These are phyloP conservation scores for Loxodes magnus DNA, from an alignment of 73 alveolate genomes.

Conservation along the genomic window DNA sequence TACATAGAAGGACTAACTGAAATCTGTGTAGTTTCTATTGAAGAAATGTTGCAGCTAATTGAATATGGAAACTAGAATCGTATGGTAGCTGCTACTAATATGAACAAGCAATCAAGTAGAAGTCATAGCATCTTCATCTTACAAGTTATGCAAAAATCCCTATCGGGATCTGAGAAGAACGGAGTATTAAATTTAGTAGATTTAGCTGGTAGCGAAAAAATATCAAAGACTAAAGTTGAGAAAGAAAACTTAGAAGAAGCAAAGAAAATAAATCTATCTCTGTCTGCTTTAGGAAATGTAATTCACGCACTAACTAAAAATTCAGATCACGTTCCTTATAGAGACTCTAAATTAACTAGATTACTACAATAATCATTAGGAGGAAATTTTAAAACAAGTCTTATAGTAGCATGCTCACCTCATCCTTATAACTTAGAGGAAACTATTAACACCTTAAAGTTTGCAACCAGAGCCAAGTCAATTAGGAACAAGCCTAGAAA, in stretches of 20 bases:
- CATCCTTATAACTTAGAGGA: conserved; percentile 95
- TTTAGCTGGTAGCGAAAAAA: conserved; percentile 85
- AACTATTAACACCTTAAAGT: conserved; percentile 88
- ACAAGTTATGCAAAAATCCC: conserved; percentile 58
- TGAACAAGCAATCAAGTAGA: conserved; percentile 76
- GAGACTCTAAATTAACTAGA: conserved; percentile 78
- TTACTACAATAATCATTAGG: conserved; percentile 94
- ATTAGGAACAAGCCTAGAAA: conserved; percentile 91
- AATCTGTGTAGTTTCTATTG: conserved; percentile 34
- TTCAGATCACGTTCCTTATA: conserved; percentile 68
- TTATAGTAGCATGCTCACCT: conserved; percentile 95
- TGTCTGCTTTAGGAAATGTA: conserved; percentile 31
- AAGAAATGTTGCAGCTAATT: conserved; percentile 53
- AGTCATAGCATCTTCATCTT: conserved; percentile 64
- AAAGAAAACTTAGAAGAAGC: conserved; percentile 54
- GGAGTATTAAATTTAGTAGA: conserved; percentile 78
- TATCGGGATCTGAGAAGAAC: conserved; percentile 48
- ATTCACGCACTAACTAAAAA: conserved; percentile 36
- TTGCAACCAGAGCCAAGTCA: conserved; percentile 95
- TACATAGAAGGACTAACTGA: conserved; percentile 72
- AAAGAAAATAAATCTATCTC: conserved; percentile 41
- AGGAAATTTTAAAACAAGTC: conserved; percentile 97
- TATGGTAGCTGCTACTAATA: conserved; percentile 35
- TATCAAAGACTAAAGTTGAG: conserved; percentile 73
- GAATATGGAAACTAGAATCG: conserved; percentile 48